Conservation (phyloP, 768 basidiomycete genomes). For the Leccinum imitatum region DNA sequence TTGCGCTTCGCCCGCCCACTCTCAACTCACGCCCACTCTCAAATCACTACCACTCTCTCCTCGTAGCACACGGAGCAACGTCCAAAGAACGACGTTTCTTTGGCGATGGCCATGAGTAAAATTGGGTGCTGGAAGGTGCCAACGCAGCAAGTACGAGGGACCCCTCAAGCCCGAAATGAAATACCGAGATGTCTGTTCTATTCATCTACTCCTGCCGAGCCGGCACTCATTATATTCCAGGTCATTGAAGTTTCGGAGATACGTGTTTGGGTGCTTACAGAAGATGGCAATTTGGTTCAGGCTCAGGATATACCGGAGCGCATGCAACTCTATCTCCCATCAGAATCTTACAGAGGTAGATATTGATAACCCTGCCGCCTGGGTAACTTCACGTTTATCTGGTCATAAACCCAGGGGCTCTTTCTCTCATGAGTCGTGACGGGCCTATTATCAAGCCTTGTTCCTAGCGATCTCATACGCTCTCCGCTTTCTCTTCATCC, state of each 20-base stretch:
- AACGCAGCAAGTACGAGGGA: slow-evolving; percentile 51
- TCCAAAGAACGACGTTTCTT: slow-evolving; percentile 68
- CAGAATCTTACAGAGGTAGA: slow-evolving; percentile 69
- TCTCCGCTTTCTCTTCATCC: slow-evolving; percentile 79
- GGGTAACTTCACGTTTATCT: slow-evolving; percentile 85
- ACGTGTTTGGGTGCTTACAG: slow-evolving; percentile 80
- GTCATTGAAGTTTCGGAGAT: slow-evolving; percentile 99
- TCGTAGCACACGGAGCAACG: too few species aligned
- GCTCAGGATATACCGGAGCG: slow-evolving; percentile 91
- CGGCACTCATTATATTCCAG: slow-evolving; percentile 41
- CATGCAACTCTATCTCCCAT: slow-evolving; percentile 56
- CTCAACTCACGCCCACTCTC: too few species aligned
- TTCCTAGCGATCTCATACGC: slow-evolving; percentile 78
- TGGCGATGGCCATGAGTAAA: slow-evolving; percentile 94
- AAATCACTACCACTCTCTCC: too few species aligned
- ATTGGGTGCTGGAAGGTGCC: slow-evolving; percentile 88
- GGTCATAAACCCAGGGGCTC: slow-evolving; percentile 66
- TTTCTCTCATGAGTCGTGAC: slow-evolving; percentile 49
- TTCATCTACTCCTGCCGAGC: slow-evolving; percentile 4
- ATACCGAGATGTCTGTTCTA: slow-evolving; percentile 70
- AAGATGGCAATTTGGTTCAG: slow-evolving; percentile 91
- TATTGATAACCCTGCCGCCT: slow-evolving; percentile 76
- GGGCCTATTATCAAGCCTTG: slow-evolving; percentile 67
- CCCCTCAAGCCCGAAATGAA: slow-evolving; percentile 69
- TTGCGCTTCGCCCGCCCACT: too few species aligned